Percentiles rank a stretch among this genome's conserved stretches.
phyloP scores from a whole-genome alignment of 331 rosid genomes.

The Erythrophleum ivorense region DNA sequence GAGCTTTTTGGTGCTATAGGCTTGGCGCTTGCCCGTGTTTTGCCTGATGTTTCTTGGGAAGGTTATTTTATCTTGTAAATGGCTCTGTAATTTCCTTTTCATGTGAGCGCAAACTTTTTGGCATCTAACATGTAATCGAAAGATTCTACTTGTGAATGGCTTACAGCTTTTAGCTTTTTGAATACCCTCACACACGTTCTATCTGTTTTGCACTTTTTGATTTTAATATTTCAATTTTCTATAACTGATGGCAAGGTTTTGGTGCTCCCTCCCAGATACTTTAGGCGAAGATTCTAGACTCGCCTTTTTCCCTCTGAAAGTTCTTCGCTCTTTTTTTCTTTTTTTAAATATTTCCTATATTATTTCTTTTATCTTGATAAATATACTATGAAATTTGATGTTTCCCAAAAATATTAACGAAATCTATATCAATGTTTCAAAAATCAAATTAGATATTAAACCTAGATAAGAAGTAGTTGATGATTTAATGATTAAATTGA shows the following conservation, averaged over 20 bases:
- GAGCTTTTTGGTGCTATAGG: slow-evolving; percentile 20
- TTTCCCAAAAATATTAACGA: neutral
- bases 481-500: no score
- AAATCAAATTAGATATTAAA: no score
- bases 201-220: neutral
- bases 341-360: neutral
- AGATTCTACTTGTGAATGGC: slow-evolving; percentile 27
- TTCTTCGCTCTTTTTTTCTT: neutral
- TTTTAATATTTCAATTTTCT: neutral
- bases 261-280: neutral
- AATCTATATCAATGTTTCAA: neutral
- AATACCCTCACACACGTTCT: neutral
- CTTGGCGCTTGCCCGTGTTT: slow-evolving; percentile 32
- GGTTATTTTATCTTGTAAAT: slow-evolving; percentile 26
- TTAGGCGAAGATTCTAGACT: neutral
- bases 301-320: neutral
- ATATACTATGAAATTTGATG: neutral
- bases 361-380: neutral
- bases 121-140: slow-evolving; percentile 14
- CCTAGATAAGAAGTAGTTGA: no score
- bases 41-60: slow-evolving; percentile 33
- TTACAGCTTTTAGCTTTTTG: slow-evolving; percentile 33
- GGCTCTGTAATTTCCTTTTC: slow-evolving; percentile 29
- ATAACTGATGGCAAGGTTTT: neutral
- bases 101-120: slow-evolving; percentile 26